A percentile compares a stretch with the other conserved stretches of the same genome.
Conservation (phyloP, 495 filamentous ascomycete genomes). For the Sordaria brevicollis region DNA sequence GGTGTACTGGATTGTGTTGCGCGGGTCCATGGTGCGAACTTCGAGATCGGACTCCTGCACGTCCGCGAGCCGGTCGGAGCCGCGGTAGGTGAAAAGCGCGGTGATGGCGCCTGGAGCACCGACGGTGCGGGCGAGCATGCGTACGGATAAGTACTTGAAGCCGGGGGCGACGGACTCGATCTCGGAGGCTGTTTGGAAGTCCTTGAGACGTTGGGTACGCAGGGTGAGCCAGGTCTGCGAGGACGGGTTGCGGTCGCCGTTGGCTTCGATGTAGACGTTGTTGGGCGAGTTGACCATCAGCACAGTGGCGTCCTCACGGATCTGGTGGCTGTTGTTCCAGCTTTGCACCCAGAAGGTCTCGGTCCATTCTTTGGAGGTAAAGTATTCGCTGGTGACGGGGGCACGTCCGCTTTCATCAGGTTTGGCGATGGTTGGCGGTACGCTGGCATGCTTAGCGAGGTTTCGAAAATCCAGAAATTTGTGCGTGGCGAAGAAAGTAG, state of each 20-base stretch:
- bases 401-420: slow-evolving; percentile 20
- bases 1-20: slow-evolving; percentile 52
- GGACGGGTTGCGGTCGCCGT: slow-evolving; percentile 20
- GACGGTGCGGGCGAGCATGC: slow-evolving; percentile 46
- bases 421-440: slow-evolving; percentile 25
- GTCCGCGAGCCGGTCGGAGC: slow-evolving; percentile 17
- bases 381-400: slow-evolving; percentile 28
- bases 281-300: slow-evolving; percentile 53
- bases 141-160: slow-evolving; percentile 50
- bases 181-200: slow-evolving; percentile 54
- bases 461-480: slow-evolving; percentile 60
- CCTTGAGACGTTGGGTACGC: slow-evolving; percentile 44
- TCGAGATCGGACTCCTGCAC: slow-evolving; percentile 73
- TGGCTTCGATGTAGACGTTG: slow-evolving; percentile 53
- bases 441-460: slow-evolving; percentile 25
- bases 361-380: slow-evolving; percentile 27
- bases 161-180: slow-evolving; percentile 46
- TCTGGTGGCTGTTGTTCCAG: slow-evolving; percentile 39
- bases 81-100: slow-evolving; percentile 58
- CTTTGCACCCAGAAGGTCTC: slow-evolving; percentile 44
- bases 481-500: slow-evolving; percentile 52
- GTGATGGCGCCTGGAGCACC: slow-evolving; percentile 52
- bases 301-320: slow-evolving; percentile 29
- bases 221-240: slow-evolving; percentile 49
- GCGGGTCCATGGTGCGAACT: slow-evolving; percentile 51